Evolutionary conservation across 1,139 yeast species (phyloP), one percentile per base, ranked within the genome.

Genomic region (Saccharomyces pastorianus): DNA sequence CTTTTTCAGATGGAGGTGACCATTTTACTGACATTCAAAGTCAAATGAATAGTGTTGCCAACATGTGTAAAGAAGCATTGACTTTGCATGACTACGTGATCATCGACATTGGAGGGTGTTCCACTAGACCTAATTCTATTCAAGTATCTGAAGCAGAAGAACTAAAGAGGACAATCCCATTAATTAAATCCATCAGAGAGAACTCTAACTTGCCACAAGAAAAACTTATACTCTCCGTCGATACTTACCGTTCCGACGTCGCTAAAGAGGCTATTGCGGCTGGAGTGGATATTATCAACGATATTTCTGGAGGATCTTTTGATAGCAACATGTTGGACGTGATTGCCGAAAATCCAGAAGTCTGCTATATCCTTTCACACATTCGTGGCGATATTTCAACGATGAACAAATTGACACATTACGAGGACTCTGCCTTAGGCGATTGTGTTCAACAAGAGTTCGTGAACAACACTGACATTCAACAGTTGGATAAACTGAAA

Each of bases 281-380:
- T 0, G 99, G 99, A 2, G 96, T 96, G 0, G 93, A 90, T 68
- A 87, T 95, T 46, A 83, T 93, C 66, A 93, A 93, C 70, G 99
- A 93, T 66, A 83, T 93, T 13, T 84, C 93, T 46, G 93, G 90
- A 68, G 99, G 98, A 0, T 48, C 55, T 3, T 69, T 75, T 59
- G 98, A 91, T 64, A 49, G 58, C 3, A 46, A 55, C 1, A 87
- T 93, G 73, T 84, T 88, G 61, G 69, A 71, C 0, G 85, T 87
- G 1, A 83, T 88, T 9, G 88, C 90, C 0, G 75, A 79, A 55
- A 73, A 78, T 55, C 83, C 83, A 1, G 65, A 67, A 9, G 90
- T 86, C 47, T 95, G 96, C 0, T 87, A 91, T 62, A 76, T 93
- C 14, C 72, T 90, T 68, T 87, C 85, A 64, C 99, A 93, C 67